Percentiles rank a stretch among this genome's conserved stretches.
phyloP scores from a whole-genome alignment of 2,329 filamentous ascomycete genomes.

The Tolypocladium amazonense region DNA sequence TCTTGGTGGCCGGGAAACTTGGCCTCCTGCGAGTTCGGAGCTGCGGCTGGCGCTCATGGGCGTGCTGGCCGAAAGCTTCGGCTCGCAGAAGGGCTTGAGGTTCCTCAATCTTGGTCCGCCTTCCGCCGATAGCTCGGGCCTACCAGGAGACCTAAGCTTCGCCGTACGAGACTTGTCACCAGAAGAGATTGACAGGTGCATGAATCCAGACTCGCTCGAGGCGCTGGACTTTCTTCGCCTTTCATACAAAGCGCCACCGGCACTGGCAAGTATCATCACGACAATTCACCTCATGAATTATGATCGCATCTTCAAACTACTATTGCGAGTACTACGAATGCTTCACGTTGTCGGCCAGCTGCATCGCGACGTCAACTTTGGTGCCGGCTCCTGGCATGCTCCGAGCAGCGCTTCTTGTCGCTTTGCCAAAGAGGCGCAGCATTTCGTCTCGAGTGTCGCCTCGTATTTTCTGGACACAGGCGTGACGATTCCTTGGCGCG shows the following conservation, averaged over 20 bases:
- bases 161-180: conserved; percentile 70
- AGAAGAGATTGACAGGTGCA: conserved; percentile 71
- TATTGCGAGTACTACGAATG: conserved; percentile 70
- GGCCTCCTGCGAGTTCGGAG: conserved; percentile 92
- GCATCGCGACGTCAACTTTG: conserved; percentile 42
- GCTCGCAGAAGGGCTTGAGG: conserved; percentile 11
- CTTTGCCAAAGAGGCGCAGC: conserved; percentile 67
- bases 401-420: conserved; percentile 33
- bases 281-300: conserved; percentile 63
- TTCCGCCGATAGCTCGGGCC: conserved; percentile 20
- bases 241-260: conserved; percentile 67
- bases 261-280: conserved; percentile 66
- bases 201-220: conserved; percentile 72
- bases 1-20: conserved; percentile 68
- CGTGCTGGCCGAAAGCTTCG: conserved; percentile 67
- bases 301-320: conserved; percentile 70
- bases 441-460: conserved; percentile 64
- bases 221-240: conserved; percentile 89
- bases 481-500: conserved; percentile 61
- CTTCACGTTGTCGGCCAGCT: conserved; percentile 62
- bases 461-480: conserved; percentile 74
- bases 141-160: conserved; percentile 69
- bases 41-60: conserved; percentile 83
- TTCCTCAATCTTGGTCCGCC: conserved; percentile 15
- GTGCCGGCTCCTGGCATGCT: conserved; percentile 21